Conservation (phyloP, 305 asterid genomes). For the Solanum hybrid region DNA sequence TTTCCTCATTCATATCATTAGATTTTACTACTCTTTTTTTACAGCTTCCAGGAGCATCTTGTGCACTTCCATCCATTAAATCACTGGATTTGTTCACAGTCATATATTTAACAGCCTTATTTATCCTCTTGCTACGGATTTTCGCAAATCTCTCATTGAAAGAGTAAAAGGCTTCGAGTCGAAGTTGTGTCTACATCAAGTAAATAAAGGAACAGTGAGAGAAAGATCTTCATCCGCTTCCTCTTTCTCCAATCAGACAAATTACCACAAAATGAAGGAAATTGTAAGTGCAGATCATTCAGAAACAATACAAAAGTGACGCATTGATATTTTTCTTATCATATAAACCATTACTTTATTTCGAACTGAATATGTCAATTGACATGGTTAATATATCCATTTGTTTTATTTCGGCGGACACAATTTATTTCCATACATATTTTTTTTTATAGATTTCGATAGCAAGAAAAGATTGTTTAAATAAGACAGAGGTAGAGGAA, state of each 20-base stretch:
- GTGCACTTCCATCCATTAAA: conserved; percentile 30
- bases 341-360: background rate
- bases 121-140: conserved; percentile 86
- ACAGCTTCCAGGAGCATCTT: conserved; percentile 27
- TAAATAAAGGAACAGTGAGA: conserved; percentile 6
- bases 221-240: conserved; percentile 6
- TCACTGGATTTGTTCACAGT: conserved; percentile 45
- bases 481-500: background rate
- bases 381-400: background rate
- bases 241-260: background rate
- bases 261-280: background rate
- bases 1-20: conserved; percentile 19
- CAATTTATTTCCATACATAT: background rate
- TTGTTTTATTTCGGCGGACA: background rate
- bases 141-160: conserved; percentile 95
- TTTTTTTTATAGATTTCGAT: background rate
- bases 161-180: conserved; percentile 92
- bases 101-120: conserved; percentile 79
- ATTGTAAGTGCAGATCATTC: background rate
- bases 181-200: conserved; percentile 72
- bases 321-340: background rate
- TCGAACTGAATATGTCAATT: background rate
- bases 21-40: conserved; percentile 42
- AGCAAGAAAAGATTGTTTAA: background rate
- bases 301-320: background rate